These are phyloP conservation scores for Cicer chorassanicum DNA, from an alignment of 306 rosid species.

Conservation along the genomic window DNA sequence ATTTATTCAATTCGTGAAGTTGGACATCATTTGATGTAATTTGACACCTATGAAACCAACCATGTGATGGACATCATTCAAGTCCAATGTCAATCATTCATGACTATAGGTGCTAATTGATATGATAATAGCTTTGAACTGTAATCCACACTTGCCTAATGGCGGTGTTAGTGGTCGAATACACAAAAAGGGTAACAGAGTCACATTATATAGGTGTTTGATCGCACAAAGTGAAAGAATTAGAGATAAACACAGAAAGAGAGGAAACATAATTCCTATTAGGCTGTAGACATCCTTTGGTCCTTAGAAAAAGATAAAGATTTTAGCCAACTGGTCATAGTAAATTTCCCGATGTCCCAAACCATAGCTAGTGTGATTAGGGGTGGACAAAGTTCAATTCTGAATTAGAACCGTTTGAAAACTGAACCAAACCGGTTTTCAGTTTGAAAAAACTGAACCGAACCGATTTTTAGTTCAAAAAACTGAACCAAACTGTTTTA, in stretches of 20 bases:
- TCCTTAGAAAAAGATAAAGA: background rate
- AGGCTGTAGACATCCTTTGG: background rate
- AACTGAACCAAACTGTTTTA: no score
- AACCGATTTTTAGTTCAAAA: no score
- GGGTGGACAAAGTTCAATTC: no score
- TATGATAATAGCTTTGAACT: background rate
- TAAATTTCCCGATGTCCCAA: background rate
- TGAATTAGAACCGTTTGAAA: no score
- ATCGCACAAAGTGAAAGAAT: background rate
- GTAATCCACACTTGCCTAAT: background rate
- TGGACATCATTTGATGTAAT: background rate
- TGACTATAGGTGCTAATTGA: background rate
- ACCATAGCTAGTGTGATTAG: background rate
- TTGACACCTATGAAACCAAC: background rate
- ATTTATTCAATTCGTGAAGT: background rate
- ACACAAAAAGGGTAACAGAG: background rate
- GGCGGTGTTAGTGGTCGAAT: background rate
- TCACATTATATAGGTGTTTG: background rate
- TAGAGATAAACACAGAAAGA: background rate
- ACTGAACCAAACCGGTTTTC: no score
- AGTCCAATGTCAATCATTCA: background rate
- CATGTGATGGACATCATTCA: conserved; percentile 4
- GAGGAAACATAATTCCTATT: background rate
- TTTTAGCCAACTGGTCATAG: background rate
- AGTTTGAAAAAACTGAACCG: no score